Conservation (phyloP, 1,284 basidiomycete genomes). For the Pascua sp. region DNA sequence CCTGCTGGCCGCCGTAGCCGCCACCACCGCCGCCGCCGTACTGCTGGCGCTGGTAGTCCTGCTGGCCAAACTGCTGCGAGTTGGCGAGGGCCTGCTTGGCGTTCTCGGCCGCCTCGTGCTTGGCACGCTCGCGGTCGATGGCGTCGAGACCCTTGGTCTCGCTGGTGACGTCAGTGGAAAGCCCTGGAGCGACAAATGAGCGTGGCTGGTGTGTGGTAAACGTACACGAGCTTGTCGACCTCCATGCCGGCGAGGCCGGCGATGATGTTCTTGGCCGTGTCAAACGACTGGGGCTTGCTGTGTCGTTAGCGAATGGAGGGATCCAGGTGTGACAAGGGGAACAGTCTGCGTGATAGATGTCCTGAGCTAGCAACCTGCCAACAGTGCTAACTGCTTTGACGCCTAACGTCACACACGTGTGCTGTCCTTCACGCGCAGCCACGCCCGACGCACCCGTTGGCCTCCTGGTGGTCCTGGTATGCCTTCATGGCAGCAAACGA, state of each 20-base stretch:
- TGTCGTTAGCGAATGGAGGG: neutral
- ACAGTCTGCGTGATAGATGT: no score
- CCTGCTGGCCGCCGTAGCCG: neutral
- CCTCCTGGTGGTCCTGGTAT: conserved; percentile 31
- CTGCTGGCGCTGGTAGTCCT: conserved; percentile 13
- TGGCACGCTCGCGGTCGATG: conserved; percentile 22
- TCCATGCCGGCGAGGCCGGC: conserved; percentile 33
- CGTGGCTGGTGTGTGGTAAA: neutral
- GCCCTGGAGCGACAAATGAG: neutral
- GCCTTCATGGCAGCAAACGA: conserved; percentile 31
- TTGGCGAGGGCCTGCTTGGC: conserved; percentile 23
- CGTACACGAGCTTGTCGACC: conserved; percentile 34
- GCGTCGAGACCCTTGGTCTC: conserved; percentile 29
- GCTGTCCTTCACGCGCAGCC: neutral
- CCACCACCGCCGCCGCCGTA: conserved; percentile 9
- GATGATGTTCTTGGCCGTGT: conserved; percentile 32
- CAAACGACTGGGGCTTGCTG: conserved; percentile 21
- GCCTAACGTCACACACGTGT: neutral
- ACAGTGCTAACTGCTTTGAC: neutral
- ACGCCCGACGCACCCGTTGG: conserved; percentile 20
- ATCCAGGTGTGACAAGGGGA: neutral
- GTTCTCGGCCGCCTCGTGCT: conserved; percentile 23
- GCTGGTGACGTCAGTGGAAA: conserved; percentile 1
- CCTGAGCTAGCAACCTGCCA: no score
- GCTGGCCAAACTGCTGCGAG: conserved; percentile 14